Evolutionary conservation across 192 early-diverging fungal species (phyloP).

Genomic region (Diversispora eburnea): DNA sequence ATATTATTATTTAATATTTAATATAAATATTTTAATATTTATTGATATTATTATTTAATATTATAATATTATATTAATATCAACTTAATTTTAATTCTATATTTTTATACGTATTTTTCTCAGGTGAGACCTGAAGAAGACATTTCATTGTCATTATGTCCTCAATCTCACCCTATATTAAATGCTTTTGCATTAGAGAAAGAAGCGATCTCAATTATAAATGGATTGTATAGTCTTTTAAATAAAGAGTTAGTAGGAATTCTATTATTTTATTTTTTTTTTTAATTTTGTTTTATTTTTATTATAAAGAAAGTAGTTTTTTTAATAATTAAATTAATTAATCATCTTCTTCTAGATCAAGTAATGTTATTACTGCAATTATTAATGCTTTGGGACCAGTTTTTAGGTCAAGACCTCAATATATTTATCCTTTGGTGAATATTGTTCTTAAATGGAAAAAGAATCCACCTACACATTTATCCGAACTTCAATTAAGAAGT

Average conservation of each 20-base stretch:
- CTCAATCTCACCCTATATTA: slow-evolving; percentile 36
- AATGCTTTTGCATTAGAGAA: slow-evolving; percentile 29
- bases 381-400: slow-evolving; percentile 36
- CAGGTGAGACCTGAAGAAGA: slow-evolving; percentile 30
- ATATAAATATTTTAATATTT: no score
- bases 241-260: slow-evolving; percentile 19
- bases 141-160: slow-evolving; percentile 34
- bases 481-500: slow-evolving; percentile 30
- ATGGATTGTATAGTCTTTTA: slow-evolving; percentile 25
- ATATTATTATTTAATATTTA: no score
- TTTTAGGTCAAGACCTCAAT: slow-evolving; percentile 36
- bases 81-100: no score
- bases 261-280: not conserved
- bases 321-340: not conserved
- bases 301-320: not conserved
- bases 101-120: no score
- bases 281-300: not conserved
- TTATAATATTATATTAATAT: no score
- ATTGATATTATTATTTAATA: no score
- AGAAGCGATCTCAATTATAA: slow-evolving; percentile 32
- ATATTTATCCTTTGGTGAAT: slow-evolving; percentile 23
- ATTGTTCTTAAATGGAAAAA: slow-evolving; percentile 31
- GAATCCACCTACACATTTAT: slow-evolving; percentile 10
- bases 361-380: slow-evolving; percentile 36
- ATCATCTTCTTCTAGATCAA: slow-evolving; percentile 25